Conservation (phyloP, 2,329 filamentous ascomycete species). For the Sporothrix sp. region DNA sequence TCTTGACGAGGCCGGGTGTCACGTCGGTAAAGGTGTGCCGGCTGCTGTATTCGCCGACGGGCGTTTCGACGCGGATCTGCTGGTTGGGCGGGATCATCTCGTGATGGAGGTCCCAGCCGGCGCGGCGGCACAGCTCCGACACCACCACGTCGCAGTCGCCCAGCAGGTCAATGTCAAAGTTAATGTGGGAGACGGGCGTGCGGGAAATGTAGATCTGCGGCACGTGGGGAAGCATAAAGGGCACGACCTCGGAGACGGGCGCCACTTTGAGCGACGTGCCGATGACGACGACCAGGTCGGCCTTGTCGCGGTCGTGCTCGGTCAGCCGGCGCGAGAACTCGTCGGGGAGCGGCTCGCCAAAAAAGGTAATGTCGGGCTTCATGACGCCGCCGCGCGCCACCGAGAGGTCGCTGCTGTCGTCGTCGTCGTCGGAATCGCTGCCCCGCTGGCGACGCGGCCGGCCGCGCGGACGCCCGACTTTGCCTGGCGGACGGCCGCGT, state of each 20-base stretch:
- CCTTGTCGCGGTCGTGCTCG: slow-evolving; percentile 67
- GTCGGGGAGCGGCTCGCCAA: slow-evolving; percentile 80
- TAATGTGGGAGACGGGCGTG: slow-evolving; percentile 75
- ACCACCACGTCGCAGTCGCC: slow-evolving; percentile 91
- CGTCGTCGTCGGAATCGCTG: slow-evolving; percentile 30
- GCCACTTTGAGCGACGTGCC: slow-evolving; percentile 94
- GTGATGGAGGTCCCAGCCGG: slow-evolving; percentile 71
- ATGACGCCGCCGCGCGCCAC: slow-evolving; percentile 55
- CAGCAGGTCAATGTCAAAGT: slow-evolving; percentile 94
- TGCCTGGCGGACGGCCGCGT: slow-evolving; percentile 24
- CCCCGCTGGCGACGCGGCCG: slow-evolving; percentile 31
- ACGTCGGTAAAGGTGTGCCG: slow-evolving; percentile 33
- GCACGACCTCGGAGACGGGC: slow-evolving; percentile 85
- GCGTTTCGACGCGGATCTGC: slow-evolving; percentile 44
- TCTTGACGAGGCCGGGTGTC: slow-evolving; percentile 8
- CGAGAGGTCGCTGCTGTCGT: slow-evolving; percentile 33
- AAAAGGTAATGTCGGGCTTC: slow-evolving; percentile 98
- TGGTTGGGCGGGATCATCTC: slow-evolving; percentile 70
- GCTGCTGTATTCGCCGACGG: slow-evolving; percentile 35
- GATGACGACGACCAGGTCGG: slow-evolving; percentile 89
- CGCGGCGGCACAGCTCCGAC: slow-evolving; percentile 70
- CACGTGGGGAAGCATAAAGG: slow-evolving; percentile 65
- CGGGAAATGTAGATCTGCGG: slow-evolving; percentile 87
- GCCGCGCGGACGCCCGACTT: slow-evolving; percentile 27
- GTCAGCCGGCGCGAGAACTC: slow-evolving; percentile 73